Conservation (phyloP, 1,284 basidiomycete genomes). For the Apiotrichum porosum region DNA sequence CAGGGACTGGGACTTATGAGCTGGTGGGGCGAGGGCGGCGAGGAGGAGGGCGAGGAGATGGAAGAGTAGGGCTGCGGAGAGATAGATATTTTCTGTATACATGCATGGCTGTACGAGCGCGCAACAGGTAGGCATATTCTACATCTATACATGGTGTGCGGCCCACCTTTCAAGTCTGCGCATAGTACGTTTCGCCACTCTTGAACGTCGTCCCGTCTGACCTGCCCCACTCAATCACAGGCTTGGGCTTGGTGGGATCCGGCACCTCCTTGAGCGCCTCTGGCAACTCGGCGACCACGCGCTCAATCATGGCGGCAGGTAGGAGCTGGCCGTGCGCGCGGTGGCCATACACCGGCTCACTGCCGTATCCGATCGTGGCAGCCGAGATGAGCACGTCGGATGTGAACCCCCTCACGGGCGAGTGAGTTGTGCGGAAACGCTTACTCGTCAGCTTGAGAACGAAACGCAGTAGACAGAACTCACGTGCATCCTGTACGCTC, state of each 20-base stretch:
- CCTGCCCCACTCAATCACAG: constrained; percentile 13
- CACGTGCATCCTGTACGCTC: constrained; percentile 52
- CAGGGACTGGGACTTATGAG: constrained; percentile 69
- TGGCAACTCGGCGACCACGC: constrained; percentile 34
- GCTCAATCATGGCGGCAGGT: constrained; percentile 27
- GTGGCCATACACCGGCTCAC: constrained; percentile 52
- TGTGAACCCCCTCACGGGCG: constrained; percentile 74
- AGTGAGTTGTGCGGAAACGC: constrained; percentile 67
- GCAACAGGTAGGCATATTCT: too few species aligned
- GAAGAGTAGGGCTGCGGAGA: constrained; percentile 3
- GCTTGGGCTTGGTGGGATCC: too few species aligned
- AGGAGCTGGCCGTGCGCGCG: constrained; percentile 53
- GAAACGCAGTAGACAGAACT: constrained; percentile 3
- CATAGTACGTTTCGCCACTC: constrained; percentile 11
- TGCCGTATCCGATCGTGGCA: constrained; percentile 58
- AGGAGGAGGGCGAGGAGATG: constrained; percentile 7
- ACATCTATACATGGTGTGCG: too few species aligned
- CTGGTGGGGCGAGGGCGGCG: constrained; percentile 53
- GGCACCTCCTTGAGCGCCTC: constrained; percentile 19
- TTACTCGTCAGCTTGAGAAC: constrained; percentile 56
- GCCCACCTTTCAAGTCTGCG: too few species aligned
- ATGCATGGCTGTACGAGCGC: too few species aligned
- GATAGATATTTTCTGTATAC: not conserved
- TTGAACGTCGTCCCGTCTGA: not conserved
- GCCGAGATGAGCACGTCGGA: constrained; percentile 71